phyloP scores from a whole-genome alignment of 148 eudicot genomes.

The Nyssa sinensis region DNA sequence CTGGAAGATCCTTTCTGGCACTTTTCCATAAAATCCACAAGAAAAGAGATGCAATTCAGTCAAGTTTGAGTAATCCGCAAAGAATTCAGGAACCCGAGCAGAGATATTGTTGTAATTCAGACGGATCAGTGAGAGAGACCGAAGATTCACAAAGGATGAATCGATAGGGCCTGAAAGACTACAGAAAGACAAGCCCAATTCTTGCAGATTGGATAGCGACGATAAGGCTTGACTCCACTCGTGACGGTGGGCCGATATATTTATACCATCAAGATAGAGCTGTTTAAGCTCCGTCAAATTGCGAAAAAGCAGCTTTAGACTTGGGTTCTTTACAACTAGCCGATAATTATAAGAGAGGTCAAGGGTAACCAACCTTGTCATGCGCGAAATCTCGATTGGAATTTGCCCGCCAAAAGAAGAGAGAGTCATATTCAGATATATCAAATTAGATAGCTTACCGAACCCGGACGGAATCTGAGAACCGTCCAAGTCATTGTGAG shows the following conservation, averaged over 20 bases:
- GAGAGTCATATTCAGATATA: conserved; percentile 35
- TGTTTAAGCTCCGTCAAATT: too few relatives aligned
- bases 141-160: too few relatives aligned
- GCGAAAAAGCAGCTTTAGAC: conserved; percentile 14
- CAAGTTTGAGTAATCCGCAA: conserved; percentile 25
- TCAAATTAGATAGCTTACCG: conserved; percentile 27
- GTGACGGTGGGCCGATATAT: too few relatives aligned
- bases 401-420: conserved; percentile 27
- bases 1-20: too few relatives aligned
- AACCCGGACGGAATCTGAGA: conserved; percentile 22
- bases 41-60: conserved; percentile 14
- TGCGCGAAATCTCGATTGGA: conserved; percentile 17
- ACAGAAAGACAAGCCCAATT: too few relatives aligned
- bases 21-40: conserved; percentile 21
- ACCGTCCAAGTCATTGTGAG: neutral
- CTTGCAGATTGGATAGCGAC: too few relatives aligned
- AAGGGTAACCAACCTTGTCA: conserved; percentile 27
- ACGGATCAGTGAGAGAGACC: too few relatives aligned
- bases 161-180: too few relatives aligned
- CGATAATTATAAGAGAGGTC: conserved; percentile 27
- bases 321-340: conserved; percentile 20
- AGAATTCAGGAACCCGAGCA: too few relatives aligned
- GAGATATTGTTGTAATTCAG: too few relatives aligned
- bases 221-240: too few relatives aligned
- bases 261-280: too few relatives aligned